Evolutionary conservation across 1,284 basidiomycete genomes (phyloP).

Genomic region (Austropuccinia psidii): DNA sequence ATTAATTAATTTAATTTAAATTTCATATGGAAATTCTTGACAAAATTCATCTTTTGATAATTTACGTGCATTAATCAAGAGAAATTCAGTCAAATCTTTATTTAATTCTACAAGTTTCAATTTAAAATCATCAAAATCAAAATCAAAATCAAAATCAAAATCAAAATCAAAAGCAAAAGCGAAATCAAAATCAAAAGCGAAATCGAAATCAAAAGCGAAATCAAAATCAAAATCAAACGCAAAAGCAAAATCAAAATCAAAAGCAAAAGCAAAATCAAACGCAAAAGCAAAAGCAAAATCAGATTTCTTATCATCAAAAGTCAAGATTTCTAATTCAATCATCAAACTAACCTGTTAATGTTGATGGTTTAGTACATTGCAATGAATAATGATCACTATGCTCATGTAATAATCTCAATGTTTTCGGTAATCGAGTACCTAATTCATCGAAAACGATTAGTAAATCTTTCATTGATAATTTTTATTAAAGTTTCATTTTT

Average conservation of each 20-base stretch:
- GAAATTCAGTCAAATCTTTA: slow-evolving; percentile 32
- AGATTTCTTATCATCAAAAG: neutral
- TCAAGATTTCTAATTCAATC: no score
- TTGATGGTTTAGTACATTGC: slow-evolving; percentile 27
- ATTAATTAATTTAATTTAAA: no score
- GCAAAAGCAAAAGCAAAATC: no score
- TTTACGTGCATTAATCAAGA: neutral
- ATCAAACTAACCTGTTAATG: slow-evolving; percentile 24
- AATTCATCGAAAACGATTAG: neutral
- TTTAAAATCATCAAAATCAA: neutral
- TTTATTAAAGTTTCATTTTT: neutral
- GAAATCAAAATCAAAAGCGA: neutral
- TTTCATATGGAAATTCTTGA: slow-evolving; percentile 33
- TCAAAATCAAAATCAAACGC: neutral
- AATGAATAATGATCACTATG: slow-evolving; percentile 36
- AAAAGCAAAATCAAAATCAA: neutral
- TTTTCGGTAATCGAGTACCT: slow-evolving; percentile 23
- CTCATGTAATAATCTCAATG: slow-evolving; percentile 29
- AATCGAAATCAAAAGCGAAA: neutral
- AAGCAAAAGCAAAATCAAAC: neutral
- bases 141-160: neutral
- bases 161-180: neutral
- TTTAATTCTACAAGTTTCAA: slow-evolving; percentile 15
- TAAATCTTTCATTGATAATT: neutral
- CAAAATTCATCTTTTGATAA: slow-evolving; percentile 31